Conservation (phyloP, 257 asterid species). For the Coffea canephora region DNA sequence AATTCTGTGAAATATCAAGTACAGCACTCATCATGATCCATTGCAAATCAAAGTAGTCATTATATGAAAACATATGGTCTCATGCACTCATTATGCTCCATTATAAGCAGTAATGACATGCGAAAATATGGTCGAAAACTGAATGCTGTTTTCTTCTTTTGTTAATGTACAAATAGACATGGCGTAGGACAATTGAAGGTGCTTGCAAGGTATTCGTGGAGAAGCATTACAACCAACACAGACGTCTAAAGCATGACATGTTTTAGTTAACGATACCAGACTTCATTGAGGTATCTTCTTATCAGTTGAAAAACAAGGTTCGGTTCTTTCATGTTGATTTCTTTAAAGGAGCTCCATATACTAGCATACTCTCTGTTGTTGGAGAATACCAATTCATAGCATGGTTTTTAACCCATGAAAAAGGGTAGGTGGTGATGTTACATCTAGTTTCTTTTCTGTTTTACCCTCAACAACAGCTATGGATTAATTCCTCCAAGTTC, state of each 20-base stretch:
- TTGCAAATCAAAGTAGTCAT: neutral
- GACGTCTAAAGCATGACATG: slow-evolving; percentile 57
- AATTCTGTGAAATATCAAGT: neutral
- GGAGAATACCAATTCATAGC: neutral
- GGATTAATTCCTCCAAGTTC: neutral
- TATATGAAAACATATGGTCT: too few relatives aligned
- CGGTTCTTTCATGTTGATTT: neutral
- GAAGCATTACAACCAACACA: slow-evolving; percentile 77
- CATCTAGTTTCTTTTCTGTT: neutral
- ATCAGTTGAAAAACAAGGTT: neutral
- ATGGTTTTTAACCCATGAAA: neutral
- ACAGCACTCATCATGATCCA: neutral
- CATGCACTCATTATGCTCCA: neutral
- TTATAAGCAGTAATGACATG: neutral
- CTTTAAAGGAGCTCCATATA: neutral
- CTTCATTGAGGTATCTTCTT: neutral
- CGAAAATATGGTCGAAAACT: neutral
- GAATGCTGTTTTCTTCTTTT: neutral
- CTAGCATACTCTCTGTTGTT: neutral
- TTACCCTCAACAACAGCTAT: neutral
- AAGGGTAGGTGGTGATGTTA: neutral
- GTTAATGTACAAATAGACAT: slow-evolving; percentile 41
- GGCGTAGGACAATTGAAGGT: slow-evolving; percentile 75
- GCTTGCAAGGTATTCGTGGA: slow-evolving; percentile 82
- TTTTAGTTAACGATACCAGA: slow-evolving; percentile 23